Conservation (phyloP, 768 basidiomycete genomes). For the Naganishia vaughanmartiniae region DNA sequence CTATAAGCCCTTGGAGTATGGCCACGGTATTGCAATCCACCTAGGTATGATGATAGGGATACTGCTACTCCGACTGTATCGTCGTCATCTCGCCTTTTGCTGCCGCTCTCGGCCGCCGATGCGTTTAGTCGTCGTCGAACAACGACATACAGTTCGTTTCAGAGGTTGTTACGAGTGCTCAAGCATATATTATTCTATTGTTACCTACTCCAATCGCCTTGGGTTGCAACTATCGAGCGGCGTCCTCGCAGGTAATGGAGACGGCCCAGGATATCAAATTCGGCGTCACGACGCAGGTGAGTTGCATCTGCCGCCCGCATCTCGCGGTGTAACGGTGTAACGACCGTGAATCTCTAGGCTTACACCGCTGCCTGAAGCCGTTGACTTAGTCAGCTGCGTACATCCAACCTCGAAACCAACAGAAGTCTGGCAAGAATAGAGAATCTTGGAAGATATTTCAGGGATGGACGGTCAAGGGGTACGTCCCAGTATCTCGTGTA, state of each 20-base stretch:
- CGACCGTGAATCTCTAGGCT: neutral
- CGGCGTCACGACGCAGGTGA: neutral
- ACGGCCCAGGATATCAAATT: neutral
- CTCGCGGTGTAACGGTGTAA: neutral
- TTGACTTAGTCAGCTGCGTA: too few relatives aligned
- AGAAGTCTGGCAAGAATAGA: too few relatives aligned
- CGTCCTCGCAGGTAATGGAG: neutral
- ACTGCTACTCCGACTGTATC: neutral
- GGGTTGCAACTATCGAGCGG: neutral
- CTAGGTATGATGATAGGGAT: too few relatives aligned
- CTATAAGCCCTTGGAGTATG: too few relatives aligned
- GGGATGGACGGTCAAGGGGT: neutral
- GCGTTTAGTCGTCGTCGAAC: neutral
- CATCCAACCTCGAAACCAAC: too few relatives aligned
- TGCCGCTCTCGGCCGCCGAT: neutral
- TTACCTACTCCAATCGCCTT: neutral
- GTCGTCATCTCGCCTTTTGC: neutral
- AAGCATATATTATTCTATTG: slow-evolving; percentile 4
- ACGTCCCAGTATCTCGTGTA: neutral
- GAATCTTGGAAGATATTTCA: neutral
- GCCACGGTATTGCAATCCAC: too few relatives aligned
- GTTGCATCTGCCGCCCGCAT: neutral
- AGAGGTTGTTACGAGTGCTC: neutral
- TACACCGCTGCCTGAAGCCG: too few relatives aligned
- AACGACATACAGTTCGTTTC: neutral